phyloP scores from a whole-genome alignment of 305 asterid genomes.

The Fraxinus floribunda region DNA sequence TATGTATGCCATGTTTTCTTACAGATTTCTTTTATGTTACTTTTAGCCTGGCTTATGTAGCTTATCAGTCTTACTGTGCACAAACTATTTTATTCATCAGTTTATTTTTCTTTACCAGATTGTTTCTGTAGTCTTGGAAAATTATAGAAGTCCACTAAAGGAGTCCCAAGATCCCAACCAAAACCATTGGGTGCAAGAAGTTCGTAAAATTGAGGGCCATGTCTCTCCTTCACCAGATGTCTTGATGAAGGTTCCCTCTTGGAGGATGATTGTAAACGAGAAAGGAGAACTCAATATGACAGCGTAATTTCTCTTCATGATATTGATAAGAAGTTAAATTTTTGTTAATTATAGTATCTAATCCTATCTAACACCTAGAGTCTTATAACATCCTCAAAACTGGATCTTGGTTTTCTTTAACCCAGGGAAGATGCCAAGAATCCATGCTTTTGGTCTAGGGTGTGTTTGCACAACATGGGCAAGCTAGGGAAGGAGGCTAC shows the following conservation, averaged over 20 bases:
- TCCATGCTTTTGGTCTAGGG: slow-evolving; percentile 93
- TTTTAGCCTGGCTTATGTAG: not conserved
- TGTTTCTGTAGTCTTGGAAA: slow-evolving; percentile 94
- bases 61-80: not conserved
- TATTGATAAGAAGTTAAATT: not conserved
- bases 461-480: slow-evolving; percentile 91
- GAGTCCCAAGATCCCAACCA: slow-evolving; percentile 47
- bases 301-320: slow-evolving; percentile 50
- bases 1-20: not conserved
- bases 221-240: slow-evolving; percentile 48
- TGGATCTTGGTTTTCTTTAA: slow-evolving; percentile 25
- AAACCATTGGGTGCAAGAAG: slow-evolving; percentile 62
- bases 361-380: slow-evolving; percentile 6
- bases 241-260: slow-evolving; percentile 61
- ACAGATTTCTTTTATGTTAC: not conserved
- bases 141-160: slow-evolving; percentile 58
- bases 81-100: not conserved
- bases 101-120: slow-evolving; percentile 45
- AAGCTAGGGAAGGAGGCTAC: slow-evolving; percentile 96
- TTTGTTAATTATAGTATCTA: not conserved
- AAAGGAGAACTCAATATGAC: slow-evolving; percentile 73
- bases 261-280: slow-evolving; percentile 65
- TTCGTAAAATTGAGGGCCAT: slow-evolving; percentile 62
- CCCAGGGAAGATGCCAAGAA: slow-evolving; percentile 71
- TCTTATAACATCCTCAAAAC: slow-evolving; percentile 19